These are phyloP conservation scores for Talaromyces piceae DNA, from an alignment of 2,329 filamentous ascomycete species.

Conservation along the genomic window DNA sequence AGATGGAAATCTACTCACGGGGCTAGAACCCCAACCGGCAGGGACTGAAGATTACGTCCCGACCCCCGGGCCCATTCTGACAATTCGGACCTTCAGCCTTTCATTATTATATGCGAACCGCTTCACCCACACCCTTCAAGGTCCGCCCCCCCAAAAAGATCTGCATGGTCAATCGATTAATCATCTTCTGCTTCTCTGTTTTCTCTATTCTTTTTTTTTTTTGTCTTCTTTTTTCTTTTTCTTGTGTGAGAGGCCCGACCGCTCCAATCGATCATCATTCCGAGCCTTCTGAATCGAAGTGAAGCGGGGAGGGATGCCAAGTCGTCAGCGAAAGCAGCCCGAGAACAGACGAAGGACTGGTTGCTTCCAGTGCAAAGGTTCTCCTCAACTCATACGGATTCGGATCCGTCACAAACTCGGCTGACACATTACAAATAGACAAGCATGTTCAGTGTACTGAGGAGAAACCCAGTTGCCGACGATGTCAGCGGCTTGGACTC, in stretches of 20 bases:
- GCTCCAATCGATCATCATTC: background rate
- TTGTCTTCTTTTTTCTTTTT: too few relatives aligned
- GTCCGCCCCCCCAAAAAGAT: background rate
- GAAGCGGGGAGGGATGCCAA: slow-evolving; percentile 9
- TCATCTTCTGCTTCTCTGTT: background rate
- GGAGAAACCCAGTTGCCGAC: slow-evolving; percentile 21
- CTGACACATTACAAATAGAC: slow-evolving; percentile 10
- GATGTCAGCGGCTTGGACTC: slow-evolving; percentile 20
- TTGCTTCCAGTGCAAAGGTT: slow-evolving; percentile 22
- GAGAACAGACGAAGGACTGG: slow-evolving; percentile 20
- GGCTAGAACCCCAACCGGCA: background rate
- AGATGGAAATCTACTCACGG: background rate
- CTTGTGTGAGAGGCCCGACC: background rate
- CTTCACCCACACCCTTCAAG: background rate
- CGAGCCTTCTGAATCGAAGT: background rate
- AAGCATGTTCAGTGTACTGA: slow-evolving; percentile 27
- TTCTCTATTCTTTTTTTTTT: too few relatives aligned
- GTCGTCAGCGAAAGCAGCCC: slow-evolving; percentile 11
- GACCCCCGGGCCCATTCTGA: background rate
- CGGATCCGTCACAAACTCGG: background rate
- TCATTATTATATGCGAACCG: background rate
- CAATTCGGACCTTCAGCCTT: background rate
- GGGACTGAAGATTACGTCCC: background rate
- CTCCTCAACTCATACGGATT: background rate
- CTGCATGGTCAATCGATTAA: background rate